These are phyloP conservation scores for Penicillium paneum DNA, from an alignment of 2,329 filamentous ascomycete genomes.

Conservation along the genomic window DNA sequence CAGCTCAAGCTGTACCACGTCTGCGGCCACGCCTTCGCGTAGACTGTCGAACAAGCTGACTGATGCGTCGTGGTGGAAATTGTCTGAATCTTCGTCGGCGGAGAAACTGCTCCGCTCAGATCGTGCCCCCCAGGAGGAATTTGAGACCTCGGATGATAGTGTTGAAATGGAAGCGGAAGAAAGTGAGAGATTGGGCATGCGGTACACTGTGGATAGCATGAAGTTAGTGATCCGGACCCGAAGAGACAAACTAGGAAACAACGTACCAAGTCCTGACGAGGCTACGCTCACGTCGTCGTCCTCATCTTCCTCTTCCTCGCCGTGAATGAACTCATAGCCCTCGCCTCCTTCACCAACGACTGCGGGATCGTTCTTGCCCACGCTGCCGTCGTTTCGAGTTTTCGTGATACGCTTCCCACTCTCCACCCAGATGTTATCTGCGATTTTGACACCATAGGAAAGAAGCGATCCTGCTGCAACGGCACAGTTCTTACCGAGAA, in stretches of 20 bases:
- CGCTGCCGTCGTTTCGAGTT: constrained; percentile 44
- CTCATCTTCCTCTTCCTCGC: constrained; percentile 60
- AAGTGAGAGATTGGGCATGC: constrained; percentile 46
- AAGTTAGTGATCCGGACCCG: constrained; percentile 10
- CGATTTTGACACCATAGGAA: constrained; percentile 72
- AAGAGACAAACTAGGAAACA: not conserved
- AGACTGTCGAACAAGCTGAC: constrained; percentile 83
- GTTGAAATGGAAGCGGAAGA: constrained; percentile 61
- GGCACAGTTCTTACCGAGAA: constrained; percentile 67
- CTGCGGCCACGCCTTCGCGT: constrained; percentile 65
- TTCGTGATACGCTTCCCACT: constrained; percentile 44
- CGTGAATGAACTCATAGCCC: constrained; percentile 63
- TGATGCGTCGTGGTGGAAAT: constrained; percentile 85
- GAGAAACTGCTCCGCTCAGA: constrained; percentile 73
- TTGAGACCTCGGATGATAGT: constrained; percentile 55
- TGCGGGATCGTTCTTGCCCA: constrained; percentile 46
- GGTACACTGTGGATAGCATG: constrained; percentile 44
- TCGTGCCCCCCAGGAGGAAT: constrained; percentile 61
- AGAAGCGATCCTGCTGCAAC: constrained; percentile 72
- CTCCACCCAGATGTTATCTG: constrained; percentile 54
- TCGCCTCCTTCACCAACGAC: constrained; percentile 59
- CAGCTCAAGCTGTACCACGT: constrained; percentile 91
- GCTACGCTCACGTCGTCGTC: constrained; percentile 63
- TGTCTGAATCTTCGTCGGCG: constrained; percentile 56
- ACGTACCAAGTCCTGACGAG: constrained; percentile 39